These are phyloP conservation scores for Paramecium caudatum DNA, from an alignment of 73 alveolate species.

Conservation along the genomic window DNA sequence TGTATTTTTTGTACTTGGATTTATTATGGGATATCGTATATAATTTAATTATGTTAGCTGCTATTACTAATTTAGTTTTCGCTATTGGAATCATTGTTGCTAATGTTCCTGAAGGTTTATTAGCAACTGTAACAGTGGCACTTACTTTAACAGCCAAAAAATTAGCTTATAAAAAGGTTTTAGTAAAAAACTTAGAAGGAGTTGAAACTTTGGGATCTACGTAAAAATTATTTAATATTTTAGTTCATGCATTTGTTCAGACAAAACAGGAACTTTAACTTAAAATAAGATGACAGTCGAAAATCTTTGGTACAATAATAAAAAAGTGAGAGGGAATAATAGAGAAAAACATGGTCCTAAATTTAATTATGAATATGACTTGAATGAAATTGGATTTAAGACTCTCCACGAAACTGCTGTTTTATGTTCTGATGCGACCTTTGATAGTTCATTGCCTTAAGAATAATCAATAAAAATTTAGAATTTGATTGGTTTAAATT, in stretches of 20 bases:
- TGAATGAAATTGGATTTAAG: constrained; percentile 36
- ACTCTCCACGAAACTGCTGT: neutral
- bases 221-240: neutral
- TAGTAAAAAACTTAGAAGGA: constrained; percentile 86
- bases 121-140: constrained; percentile 92
- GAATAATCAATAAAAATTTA: constrained; percentile 8
- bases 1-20: constrained; percentile 80
- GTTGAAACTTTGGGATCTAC: constrained; percentile 90
- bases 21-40: constrained; percentile 79
- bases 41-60: constrained; percentile 30
- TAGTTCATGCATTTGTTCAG: constrained; percentile 79
- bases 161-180: constrained; percentile 83
- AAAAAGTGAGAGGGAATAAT: neutral
- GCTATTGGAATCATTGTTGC: constrained; percentile 86
- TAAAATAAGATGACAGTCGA: constrained; percentile 79
- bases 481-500: neutral
- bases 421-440: constrained; percentile 32
- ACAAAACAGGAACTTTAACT: constrained; percentile 85
- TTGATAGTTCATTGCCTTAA: constrained; percentile 65
- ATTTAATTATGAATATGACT: neutral
- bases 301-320: constrained; percentile 81
- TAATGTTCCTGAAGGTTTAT: constrained; percentile 86
- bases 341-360: constrained; percentile 5
- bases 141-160: constrained; percentile 93
- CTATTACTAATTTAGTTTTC: constrained; percentile 87